Percentiles rank a stretch among this genome's conserved stretches.
These are phyloP conservation scores for Talaromyces sp. DNA, from an alignment of 2,329 filamentous ascomycete genomes.

Conservation along the genomic window DNA sequence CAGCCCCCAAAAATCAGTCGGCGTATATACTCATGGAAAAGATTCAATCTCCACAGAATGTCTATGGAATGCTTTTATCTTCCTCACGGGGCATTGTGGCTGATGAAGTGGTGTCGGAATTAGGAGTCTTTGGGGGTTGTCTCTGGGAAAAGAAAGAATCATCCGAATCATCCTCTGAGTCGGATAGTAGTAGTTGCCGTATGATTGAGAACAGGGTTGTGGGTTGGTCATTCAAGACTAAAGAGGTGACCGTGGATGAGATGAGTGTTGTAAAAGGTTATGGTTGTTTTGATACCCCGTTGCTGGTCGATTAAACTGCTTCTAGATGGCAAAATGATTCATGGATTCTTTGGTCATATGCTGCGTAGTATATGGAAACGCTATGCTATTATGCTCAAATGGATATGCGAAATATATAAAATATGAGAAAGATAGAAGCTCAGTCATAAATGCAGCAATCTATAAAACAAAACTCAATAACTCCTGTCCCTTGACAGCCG, in stretches of 20 bases:
- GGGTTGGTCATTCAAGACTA: conserved; percentile 45
- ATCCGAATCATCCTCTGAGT: not conserved
- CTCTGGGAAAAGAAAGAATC: conserved; percentile 29
- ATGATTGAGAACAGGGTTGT: conserved; percentile 32
- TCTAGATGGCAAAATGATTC: not conserved
- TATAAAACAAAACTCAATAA: conserved; percentile 39
- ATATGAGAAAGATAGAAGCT: not conserved
- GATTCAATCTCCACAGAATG: conserved; percentile 30
- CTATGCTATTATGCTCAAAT: not conserved
- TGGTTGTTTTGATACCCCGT: conserved; percentile 44
- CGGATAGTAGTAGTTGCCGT: conserved; percentile 12
- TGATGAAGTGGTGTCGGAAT: conserved; percentile 39
- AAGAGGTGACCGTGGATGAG: conserved; percentile 36
- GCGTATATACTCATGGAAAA: conserved; percentile 40
- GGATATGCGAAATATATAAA: not conserved
- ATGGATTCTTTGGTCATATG: not conserved
- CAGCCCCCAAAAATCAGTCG: conserved; percentile 15
- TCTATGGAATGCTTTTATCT: conserved; percentile 31
- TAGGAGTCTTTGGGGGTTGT: conserved; percentile 40
- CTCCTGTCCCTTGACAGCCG: conserved; percentile 40
- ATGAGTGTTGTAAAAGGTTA: conserved; percentile 47
- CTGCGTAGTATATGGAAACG: conserved; percentile 1
- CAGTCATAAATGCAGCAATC: conserved; percentile 13
- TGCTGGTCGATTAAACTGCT: conserved; percentile 18
- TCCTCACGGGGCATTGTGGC: conserved; percentile 24